A percentile compares a stretch with the other conserved stretches of the same genome.
Evolutionary conservation across 176 grass and related monocot genomes (phyloP).

Genomic region (barley (Hordeum vulgare)): MorexV3_pseudomolecules_assembly NC_058519.1:102241825-102242324

Average conservation of each 20-base stretch:
- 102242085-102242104: slow-evolving; percentile 45
- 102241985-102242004: slow-evolving; percentile 52
- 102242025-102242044: slow-evolving; percentile 75
- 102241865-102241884: background rate
- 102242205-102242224: slow-evolving; percentile 14
- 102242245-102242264: background rate
- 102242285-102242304: slow-evolving; percentile 24
- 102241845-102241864: background rate
- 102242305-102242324: background rate
- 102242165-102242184: slow-evolving; percentile 55
- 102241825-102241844: background rate
- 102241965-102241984: slow-evolving; percentile 70
- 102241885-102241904: background rate
- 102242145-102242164: slow-evolving; percentile 62
- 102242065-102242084: slow-evolving; percentile 41
- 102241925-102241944: slow-evolving; percentile 84
- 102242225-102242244: slow-evolving; percentile 9
- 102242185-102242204: slow-evolving; percentile 28
- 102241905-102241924: background rate
- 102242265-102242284: slow-evolving; percentile 24
- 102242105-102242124: slow-evolving; percentile 62
- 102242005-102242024: slow-evolving; percentile 47
- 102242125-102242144: slow-evolving; percentile 54
- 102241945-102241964: slow-evolving; percentile 66
- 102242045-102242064: slow-evolving; percentile 75